Evolutionary conservation across 1,284 basidiomycete genomes (phyloP).

Genomic region (Erythrobasidium hasegawianum): DNA sequence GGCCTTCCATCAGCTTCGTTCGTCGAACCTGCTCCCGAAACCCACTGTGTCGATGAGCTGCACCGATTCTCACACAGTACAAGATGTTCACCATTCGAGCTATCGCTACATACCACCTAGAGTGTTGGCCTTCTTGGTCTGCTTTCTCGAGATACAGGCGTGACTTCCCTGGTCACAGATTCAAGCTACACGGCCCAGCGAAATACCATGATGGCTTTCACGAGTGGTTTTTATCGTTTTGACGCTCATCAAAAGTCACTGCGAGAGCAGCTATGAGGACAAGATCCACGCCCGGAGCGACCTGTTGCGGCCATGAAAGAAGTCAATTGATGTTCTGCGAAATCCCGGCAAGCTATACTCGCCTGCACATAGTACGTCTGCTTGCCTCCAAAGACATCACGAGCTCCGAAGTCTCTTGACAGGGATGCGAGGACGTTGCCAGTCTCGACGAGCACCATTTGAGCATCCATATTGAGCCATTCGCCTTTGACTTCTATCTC

Average conservation of each 20-base stretch:
- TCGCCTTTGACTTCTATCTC: slow-evolving; percentile 40
- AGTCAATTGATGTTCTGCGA: not conserved
- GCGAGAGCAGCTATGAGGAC: slow-evolving; percentile 51
- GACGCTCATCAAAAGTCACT: slow-evolving; percentile 52
- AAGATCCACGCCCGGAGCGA: slow-evolving; percentile 52
- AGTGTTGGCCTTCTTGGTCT: no score
- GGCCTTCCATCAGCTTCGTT: no score
- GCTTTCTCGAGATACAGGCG: no score
- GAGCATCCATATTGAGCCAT: slow-evolving; percentile 19
- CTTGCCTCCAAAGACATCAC: not conserved
- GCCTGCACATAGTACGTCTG: slow-evolving; percentile 45
- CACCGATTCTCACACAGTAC: no score
- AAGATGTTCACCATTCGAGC: no score
- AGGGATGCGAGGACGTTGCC: slow-evolving; percentile 47
- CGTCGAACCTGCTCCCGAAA: no score
- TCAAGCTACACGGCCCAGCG: no score
- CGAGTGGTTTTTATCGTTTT: slow-evolving; percentile 43
- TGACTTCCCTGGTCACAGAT: no score
- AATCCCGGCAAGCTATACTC: not conserved
- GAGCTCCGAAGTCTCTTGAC: slow-evolving; percentile 40
- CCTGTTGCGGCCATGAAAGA: slow-evolving; percentile 35
- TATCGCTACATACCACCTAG: no score
- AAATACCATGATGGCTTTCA: no score
- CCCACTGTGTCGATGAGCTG: no score
- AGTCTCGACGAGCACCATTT: slow-evolving; percentile 31